These are phyloP conservation scores for Macrophomina phaseolina DNA, from an alignment of 2,329 filamentous ascomycete species.

Conservation along the genomic window DNA sequence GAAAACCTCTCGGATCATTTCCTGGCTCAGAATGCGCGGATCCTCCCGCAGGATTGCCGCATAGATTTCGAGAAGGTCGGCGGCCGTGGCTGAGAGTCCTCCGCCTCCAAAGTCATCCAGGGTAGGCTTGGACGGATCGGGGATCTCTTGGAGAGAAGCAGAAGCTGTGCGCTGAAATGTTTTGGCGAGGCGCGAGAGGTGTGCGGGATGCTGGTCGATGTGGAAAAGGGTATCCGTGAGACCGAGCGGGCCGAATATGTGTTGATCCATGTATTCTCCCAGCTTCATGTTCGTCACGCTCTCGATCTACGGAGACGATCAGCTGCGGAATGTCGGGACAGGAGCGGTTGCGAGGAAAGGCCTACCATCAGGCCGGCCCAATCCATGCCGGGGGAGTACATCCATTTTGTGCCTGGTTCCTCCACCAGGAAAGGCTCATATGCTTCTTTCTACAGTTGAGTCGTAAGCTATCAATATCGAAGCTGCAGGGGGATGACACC, in stretches of 20 bases:
- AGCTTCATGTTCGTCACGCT: background rate
- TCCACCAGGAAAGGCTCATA: conserved; percentile 33
- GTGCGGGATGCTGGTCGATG: conserved; percentile 9
- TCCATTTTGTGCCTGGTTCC: conserved; percentile 35
- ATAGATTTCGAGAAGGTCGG: conserved; percentile 15
- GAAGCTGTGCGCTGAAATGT: conserved; percentile 32
- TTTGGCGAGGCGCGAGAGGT: conserved; percentile 25
- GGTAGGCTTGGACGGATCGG: background rate
- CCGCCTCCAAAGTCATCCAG: conserved; percentile 23
- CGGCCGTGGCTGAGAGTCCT: conserved; percentile 10
- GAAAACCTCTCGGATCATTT: background rate
- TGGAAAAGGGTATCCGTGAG: conserved; percentile 35
- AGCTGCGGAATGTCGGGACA: no score
- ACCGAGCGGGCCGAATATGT: conserved; percentile 35
- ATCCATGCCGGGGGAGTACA: conserved; percentile 34
- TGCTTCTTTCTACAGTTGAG: conserved; percentile 25
- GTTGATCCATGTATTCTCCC: conserved; percentile 16
- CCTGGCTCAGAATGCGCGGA: background rate
- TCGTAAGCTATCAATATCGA: no score
- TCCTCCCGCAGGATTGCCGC: conserved; percentile 1
- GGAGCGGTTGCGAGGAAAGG: background rate
- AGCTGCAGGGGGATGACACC: background rate
- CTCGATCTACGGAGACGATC: conserved; percentile 5
- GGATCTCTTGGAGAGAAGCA: background rate
- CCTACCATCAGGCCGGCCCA: conserved; percentile 31